These are phyloP conservation scores for Phragmites australis DNA, from an alignment of 176 grass and related monocot species.

Conservation along the genomic window DNA sequence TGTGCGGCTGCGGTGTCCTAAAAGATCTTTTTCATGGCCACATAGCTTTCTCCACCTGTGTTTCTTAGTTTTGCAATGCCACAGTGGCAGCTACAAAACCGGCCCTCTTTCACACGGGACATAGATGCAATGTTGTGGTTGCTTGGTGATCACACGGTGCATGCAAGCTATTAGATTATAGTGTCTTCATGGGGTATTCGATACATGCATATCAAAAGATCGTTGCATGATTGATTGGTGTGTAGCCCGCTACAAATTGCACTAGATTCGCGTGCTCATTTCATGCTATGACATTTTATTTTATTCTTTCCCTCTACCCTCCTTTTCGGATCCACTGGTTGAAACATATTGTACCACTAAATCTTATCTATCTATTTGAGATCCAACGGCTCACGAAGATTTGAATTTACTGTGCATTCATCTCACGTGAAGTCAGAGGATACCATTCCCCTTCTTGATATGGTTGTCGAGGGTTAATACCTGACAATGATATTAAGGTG, in stretches of 20 bases:
- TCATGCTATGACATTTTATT: neutral
- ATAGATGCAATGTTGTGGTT: slow-evolving; percentile 4
- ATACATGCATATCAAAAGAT: neutral
- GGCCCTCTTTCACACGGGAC: slow-evolving; percentile 12
- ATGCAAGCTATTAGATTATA: too few relatives aligned
- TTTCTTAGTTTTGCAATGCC: slow-evolving; percentile 10
- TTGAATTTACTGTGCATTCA: too few relatives aligned
- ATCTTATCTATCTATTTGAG: too few relatives aligned
- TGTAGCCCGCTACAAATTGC: neutral
- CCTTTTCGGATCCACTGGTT: too few relatives aligned
- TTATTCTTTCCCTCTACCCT: too few relatives aligned
- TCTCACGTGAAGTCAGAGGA: too few relatives aligned
- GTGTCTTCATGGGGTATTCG: too few relatives aligned
- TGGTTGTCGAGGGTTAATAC: too few relatives aligned
- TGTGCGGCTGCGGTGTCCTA: neutral
- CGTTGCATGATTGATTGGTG: neutral
- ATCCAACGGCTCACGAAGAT: too few relatives aligned
- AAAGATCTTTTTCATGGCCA: slow-evolving; percentile 16
- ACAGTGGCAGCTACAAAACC: neutral
- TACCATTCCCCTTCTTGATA: too few relatives aligned
- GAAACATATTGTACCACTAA: too few relatives aligned
- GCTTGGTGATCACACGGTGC: neutral
- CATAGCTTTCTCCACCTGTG: neutral
- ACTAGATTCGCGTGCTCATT: neutral
- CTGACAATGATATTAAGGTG: too few relatives aligned